Evolutionary conservation across 306 rosid species (phyloP).

Genomic region (Begonia masoniana): DNA sequence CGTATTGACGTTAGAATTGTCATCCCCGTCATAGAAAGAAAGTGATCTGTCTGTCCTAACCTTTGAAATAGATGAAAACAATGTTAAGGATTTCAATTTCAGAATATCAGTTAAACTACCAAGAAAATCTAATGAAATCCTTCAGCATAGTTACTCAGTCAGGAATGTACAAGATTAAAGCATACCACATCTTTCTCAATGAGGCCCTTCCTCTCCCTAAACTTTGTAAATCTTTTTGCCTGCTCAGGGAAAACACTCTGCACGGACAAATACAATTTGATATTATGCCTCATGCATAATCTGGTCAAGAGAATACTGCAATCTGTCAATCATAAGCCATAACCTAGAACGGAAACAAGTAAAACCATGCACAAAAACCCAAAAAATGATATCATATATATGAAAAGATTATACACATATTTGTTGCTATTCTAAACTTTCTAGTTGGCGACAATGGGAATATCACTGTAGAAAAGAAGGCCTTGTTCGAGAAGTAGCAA

Average conservation of each 20-base stretch:
- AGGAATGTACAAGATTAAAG: slow-evolving; percentile 10
- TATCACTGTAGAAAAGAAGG: no score
- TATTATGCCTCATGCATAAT: background rate
- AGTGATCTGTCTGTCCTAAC: slow-evolving; percentile 86
- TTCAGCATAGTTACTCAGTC: slow-evolving; percentile 6
- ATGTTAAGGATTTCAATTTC: slow-evolving; percentile 10
- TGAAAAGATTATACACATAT: no score
- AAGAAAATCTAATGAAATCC: slow-evolving; percentile 12
- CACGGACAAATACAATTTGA: slow-evolving; percentile 5
- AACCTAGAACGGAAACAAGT: no score
- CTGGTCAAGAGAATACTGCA: no score
- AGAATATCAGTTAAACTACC: background rate
- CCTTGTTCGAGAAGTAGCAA: no score
- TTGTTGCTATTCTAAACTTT: no score
- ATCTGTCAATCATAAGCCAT: no score
- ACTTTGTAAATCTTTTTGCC: slow-evolving; percentile 90
- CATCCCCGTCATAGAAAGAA: slow-evolving; percentile 86
- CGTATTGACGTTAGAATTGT: slow-evolving; percentile 64
- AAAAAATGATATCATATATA: no score
- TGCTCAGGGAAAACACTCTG: slow-evolving; percentile 77
- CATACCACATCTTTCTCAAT: slow-evolving; percentile 98
- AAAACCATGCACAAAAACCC: no score
- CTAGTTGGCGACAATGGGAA: no score
- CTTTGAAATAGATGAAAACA: slow-evolving; percentile 30
- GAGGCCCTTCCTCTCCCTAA: slow-evolving; percentile 94